These are phyloP conservation scores for Pyrenochaeta sp. DNA, from an alignment of 2,329 filamentous ascomycete genomes.

Conservation along the genomic window DNA sequence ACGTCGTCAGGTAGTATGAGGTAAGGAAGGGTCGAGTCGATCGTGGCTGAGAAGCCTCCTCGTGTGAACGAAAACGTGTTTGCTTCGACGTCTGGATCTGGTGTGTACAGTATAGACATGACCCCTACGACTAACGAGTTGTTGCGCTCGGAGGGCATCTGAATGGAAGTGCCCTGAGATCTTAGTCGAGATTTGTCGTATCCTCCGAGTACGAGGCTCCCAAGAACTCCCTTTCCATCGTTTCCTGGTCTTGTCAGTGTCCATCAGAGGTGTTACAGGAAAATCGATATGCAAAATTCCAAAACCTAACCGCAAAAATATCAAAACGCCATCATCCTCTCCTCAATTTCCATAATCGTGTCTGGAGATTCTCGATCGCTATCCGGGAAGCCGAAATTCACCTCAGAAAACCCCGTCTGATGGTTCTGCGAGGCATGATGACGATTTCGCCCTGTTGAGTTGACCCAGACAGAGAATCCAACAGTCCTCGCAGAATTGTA, in stretches of 20 bases:
- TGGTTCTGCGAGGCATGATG: no score
- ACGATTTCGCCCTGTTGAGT: no score
- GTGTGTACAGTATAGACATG: slow-evolving; percentile 29
- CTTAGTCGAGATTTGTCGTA: slow-evolving; percentile 48
- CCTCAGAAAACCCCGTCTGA: no score
- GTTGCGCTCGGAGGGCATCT: slow-evolving; percentile 27
- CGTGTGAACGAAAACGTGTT: slow-evolving; percentile 18
- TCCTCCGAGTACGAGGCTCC: slow-evolving; percentile 50
- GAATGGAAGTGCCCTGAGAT: slow-evolving; percentile 22
- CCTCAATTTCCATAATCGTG: no score
- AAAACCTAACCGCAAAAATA: no score
- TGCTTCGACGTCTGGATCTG: slow-evolving; percentile 19
- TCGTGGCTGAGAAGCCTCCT: slow-evolving; percentile 34
- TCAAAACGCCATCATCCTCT: no score
- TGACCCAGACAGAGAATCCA: no score
- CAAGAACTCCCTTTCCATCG: slow-evolving; percentile 29
- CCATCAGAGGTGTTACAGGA: no score
- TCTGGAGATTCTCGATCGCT: no score
- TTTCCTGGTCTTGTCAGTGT: slow-evolving; percentile 35
- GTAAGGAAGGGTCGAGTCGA: slow-evolving; percentile 51
- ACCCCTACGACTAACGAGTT: slow-evolving; percentile 35
- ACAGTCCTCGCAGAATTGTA: no score
- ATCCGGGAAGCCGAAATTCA: no score
- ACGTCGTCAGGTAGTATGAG: slow-evolving; percentile 40
- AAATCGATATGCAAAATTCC: no score